A percentile compares a stretch with the other conserved stretches of the same genome.
Evolutionary conservation across 1,139 yeast genomes (phyloP).

Genomic region (Yarrowia galli): DNA sequence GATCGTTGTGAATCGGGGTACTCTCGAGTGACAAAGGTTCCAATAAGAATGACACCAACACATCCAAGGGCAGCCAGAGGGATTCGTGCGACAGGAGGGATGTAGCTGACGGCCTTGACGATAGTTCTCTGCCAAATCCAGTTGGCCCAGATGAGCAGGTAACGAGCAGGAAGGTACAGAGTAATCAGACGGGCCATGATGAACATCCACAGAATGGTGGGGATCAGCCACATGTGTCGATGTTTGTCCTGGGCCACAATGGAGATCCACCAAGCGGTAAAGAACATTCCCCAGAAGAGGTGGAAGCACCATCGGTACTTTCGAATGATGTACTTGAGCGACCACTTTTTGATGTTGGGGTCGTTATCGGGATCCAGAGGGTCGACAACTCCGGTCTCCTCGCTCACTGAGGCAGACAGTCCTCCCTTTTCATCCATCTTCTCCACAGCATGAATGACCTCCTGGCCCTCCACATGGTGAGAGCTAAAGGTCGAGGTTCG

Average conservation of each 20-base stretch:
- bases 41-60: slow-evolving; percentile 59
- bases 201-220: slow-evolving; percentile 63
- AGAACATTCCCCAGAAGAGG: slow-evolving; percentile 53
- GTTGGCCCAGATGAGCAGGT: slow-evolving; percentile 47
- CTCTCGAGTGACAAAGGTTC: slow-evolving; percentile 64
- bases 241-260: slow-evolving; percentile 62
- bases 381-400: slow-evolving; percentile 34
- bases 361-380: slow-evolving; percentile 20
- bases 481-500: slow-evolving; percentile 10
- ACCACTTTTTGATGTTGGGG: slow-evolving; percentile 36
- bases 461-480: slow-evolving; percentile 18
- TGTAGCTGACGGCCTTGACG: slow-evolving; percentile 53
- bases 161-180: slow-evolving; percentile 58
- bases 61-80: slow-evolving; percentile 57
- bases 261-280: slow-evolving; percentile 74
- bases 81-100: slow-evolving; percentile 56
- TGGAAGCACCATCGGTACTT: slow-evolving; percentile 46
- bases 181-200: slow-evolving; percentile 64
- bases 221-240: slow-evolving; percentile 68
- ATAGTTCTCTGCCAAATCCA: slow-evolving; percentile 57
- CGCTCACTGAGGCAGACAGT: slow-evolving; percentile 41
- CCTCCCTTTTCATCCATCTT: slow-evolving; percentile 34
- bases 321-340: slow-evolving; percentile 35
- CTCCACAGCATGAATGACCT: slow-evolving; percentile 5
- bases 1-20: slow-evolving; percentile 56